A percentile compares a stretch with the other conserved stretches of the same genome.
These are phyloP conservation scores for Phaeosphaeria sp. DNA, from an alignment of 2,329 filamentous ascomycete species.

Conservation along the genomic window DNA sequence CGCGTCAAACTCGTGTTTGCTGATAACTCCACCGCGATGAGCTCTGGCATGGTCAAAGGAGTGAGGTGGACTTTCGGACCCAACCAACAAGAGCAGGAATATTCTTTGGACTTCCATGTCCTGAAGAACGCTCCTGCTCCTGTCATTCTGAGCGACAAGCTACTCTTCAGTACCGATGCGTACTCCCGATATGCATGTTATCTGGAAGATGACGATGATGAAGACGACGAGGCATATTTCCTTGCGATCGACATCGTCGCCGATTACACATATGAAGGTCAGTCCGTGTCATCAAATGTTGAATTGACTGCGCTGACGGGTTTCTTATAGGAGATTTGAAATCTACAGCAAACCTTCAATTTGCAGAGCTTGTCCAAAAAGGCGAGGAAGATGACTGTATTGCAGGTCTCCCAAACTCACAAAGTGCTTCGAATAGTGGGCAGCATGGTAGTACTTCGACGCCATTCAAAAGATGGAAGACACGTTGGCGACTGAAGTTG, in stretches of 20 bases:
- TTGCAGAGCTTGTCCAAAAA: background rate
- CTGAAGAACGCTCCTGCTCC: conserved; percentile 13
- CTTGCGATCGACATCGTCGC: conserved; percentile 5
- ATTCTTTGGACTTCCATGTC: conserved; percentile 12
- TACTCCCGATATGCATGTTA: conserved; percentile 6
- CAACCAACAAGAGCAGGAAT: background rate
- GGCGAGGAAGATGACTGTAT: conserved; percentile 4
- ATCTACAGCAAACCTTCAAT: background rate
- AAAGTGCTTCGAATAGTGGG: background rate
- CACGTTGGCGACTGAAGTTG: background rate
- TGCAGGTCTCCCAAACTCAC: background rate
- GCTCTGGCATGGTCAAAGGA: conserved; percentile 16
- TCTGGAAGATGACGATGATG: conserved; percentile 5
- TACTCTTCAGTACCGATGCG: conserved; percentile 11
- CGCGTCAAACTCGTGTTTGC: conserved; percentile 11
- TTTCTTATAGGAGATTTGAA: background rate
- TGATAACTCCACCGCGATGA: conserved; percentile 13
- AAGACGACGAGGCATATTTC: conserved; percentile 6
- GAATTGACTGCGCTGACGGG: background rate
- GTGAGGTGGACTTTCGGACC: conserved; percentile 20
- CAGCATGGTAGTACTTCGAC: background rate
- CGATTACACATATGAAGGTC: background rate
- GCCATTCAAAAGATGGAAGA: background rate
- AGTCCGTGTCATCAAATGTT: background rate
- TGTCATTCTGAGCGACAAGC: conserved; percentile 16